phyloP scores from a whole-genome alignment of 2,329 filamentous ascomycete genomes.

The Pseudocercospora musae region DNA sequence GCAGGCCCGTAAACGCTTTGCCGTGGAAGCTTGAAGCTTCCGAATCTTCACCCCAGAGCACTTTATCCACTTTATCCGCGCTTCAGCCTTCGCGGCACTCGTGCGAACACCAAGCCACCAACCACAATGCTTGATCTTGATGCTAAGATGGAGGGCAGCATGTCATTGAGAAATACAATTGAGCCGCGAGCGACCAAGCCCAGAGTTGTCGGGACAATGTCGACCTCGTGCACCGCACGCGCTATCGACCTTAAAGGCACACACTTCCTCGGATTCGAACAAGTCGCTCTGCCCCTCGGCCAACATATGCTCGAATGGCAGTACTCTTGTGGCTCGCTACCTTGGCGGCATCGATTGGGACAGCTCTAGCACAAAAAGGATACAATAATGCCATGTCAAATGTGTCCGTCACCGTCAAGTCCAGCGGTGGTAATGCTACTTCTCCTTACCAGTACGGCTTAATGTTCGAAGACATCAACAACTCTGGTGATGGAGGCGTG shows the following conservation, averaged over 20 bases:
- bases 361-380: not conserved
- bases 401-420: slow-evolving; percentile 12
- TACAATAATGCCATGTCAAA: not conserved
- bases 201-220: not conserved
- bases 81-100: not conserved
- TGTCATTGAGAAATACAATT: not conserved
- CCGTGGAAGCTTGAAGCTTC: too few species aligned
- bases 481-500: slow-evolving; percentile 68
- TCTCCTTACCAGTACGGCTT: slow-evolving; percentile 11
- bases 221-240: not conserved
- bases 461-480: slow-evolving; percentile 48
- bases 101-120: not conserved
- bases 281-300: too few species aligned
- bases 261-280: not conserved
- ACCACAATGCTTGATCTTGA: not conserved
- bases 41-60: not conserved
- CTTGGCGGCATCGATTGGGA: not conserved
- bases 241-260: not conserved
- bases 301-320: not conserved
- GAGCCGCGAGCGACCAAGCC: too few species aligned
- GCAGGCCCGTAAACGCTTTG: too few species aligned
- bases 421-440: slow-evolving; percentile 16
- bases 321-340: not conserved
- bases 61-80: not conserved
- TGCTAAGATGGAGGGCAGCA: not conserved